Base-by-base conservation (phyloP, 2,329 filamentous ascomycete species). In the Orbilia oligospora region DNA sequence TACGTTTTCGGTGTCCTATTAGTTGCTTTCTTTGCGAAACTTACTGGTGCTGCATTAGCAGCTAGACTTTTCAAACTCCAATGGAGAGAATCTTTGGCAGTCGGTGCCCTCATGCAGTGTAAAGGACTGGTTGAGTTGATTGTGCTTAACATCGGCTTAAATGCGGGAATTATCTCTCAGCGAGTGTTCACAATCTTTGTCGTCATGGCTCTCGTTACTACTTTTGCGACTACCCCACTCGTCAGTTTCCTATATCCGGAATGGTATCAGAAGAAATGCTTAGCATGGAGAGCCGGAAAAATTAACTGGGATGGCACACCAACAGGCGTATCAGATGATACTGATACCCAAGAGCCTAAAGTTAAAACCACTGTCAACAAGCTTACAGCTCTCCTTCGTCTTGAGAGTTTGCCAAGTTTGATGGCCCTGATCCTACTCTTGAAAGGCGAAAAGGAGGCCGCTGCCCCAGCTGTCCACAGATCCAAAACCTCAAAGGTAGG, bases 71-170 rank as follows among this genome's bases (percentile, higher is more conserved):
- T 90, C 81, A 93, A 91, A 24, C 86, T 97, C 64, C 88, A 97
- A 0, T 98, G 95, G 95, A 89, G 94, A 75, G 95, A 97, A 84
- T 94, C 92, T 73, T 89, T 96, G 27, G 90, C 93, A 0, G 96
- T 98, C 81, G 95, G 95, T 12, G 90, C 91, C 14, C 85, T 97
- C 81, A 98, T 97, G 95, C 97, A 93, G 85, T 98, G 95, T 84
- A 98, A 98, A 84, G 95, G 95, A 82, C 87, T 97, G 10, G 94
- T 97, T 0, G 94, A 97, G 84, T 51, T 73, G 38, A 67, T 66
- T 48, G 70, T 73, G 1, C 48, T 66, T 9, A 73, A 73, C 30
- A 73, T 73, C 36, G 70, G 70, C 8, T 24, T 66, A 14, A 66
- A 58, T 22, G 70, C 70, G 1, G 70, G 70, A n/a, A 65, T 73